Base-by-base conservation (phyloP, 1,284 basidiomycete genomes). In the Xerocomus amazonicus region DNA sequence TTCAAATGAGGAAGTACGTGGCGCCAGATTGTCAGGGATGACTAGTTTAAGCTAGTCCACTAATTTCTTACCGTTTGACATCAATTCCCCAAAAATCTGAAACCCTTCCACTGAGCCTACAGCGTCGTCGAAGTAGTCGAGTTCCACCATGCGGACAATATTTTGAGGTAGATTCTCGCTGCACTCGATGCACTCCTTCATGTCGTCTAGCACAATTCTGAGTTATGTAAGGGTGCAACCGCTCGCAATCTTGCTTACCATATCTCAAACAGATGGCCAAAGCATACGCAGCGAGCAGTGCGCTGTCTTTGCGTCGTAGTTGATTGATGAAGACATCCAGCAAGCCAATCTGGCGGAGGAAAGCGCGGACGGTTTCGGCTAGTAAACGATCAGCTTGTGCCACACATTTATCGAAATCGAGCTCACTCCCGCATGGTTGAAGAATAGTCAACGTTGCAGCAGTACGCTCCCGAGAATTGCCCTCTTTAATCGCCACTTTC, bases 81-180 rank as follows among this genome's bases (percentile, higher is more conserved):
- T 64, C 6, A 66, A 32, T 23, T 61, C 49, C 10, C 39, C 42
- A 9, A 66, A 66, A 5, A 62, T 52, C 16, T 63, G 63, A 44
- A 66, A 66, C 2, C 63, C 61, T 44, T 62, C 59, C 4, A 65
- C 47, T 5, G 14, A 43, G n/a, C 63, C 62, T 1, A 62, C 50
- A 9, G 61, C 53, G 36, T 66, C 63, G 5, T 66, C 59, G 9
- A 62, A 66, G n/a, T 57, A 66, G 43, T 66, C 50, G 29, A 54
- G 37, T 23, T 40, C 43, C 8, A 65, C 41, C 61, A 62, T 62
- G 3, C 52, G 40, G 14, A 63, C 53, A 3, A 62, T 57, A 10
- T 56, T 14, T 35, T 51, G 53, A 4, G 62, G 47, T 37, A 62
- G 43, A 8, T 27, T 9, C 7, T 47, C 13, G 1, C 48, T 43